phyloP scores from a whole-genome alignment of 805 yeast species.

The Metschnikowia shivogae region DNA sequence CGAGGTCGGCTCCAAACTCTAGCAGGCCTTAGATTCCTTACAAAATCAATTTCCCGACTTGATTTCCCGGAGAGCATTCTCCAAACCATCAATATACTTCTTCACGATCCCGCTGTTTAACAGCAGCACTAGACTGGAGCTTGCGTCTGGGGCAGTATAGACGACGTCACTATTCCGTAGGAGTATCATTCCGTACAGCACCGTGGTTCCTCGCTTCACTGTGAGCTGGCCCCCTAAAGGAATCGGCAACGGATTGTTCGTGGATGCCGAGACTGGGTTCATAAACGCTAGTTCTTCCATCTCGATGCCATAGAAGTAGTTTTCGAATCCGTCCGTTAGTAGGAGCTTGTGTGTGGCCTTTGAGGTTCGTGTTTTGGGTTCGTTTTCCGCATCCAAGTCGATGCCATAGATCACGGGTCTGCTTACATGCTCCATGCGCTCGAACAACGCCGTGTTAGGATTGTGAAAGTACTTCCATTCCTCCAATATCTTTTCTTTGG shows the following conservation, averaged over 20 bases:
- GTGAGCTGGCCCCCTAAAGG: slow-evolving; percentile 55
- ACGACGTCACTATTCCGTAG: slow-evolving; percentile 30
- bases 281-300: slow-evolving; percentile 49
- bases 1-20: slow-evolving; percentile 9
- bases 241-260: slow-evolving; percentile 33
- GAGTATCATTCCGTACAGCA: slow-evolving; percentile 46
- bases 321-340: slow-evolving; percentile 50
- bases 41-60: not conserved
- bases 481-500: slow-evolving; percentile 53
- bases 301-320: slow-evolving; percentile 56
- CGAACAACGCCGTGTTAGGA: slow-evolving; percentile 57
- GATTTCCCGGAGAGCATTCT: slow-evolving; percentile 12
- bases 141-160: slow-evolving; percentile 29
- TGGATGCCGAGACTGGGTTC: slow-evolving; percentile 20
- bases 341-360: slow-evolving; percentile 47
- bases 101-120: slow-evolving; percentile 33
- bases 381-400: slow-evolving; percentile 37
- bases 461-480: slow-evolving; percentile 49
- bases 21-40: not conserved
- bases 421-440: slow-evolving; percentile 45
- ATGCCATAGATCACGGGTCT: slow-evolving; percentile 38
- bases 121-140: slow-evolving; percentile 20
- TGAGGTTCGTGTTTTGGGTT: slow-evolving; percentile 1
- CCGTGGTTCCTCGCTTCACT: slow-evolving; percentile 43
- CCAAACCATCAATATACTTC: slow-evolving; percentile 27